Evolutionary conservation across 2,329 filamentous ascomycete species (phyloP).

Genomic region (Paraphoma chrysanthemicola): DNA sequence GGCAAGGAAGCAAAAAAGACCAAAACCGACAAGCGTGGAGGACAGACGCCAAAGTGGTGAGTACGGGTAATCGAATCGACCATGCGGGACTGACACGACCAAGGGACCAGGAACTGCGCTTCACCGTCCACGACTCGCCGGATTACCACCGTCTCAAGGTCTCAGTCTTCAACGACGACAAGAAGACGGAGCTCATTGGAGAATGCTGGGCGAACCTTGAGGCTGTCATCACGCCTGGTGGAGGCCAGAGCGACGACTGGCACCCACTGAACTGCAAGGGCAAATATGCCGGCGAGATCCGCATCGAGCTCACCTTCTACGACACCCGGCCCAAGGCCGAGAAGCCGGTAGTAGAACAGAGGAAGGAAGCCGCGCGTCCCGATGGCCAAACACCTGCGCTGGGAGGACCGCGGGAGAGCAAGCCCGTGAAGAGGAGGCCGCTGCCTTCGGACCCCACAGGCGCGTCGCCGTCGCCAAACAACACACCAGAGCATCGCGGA

Average conservation of each 20-base stretch:
- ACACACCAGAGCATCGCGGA: conserved; percentile 39
- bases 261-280: conserved; percentile 85
- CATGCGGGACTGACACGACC: conserved; percentile 21
- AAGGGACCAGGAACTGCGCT: conserved; percentile 97
- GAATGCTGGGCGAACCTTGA: conserved; percentile 89
- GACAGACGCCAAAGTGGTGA: conserved; percentile 95
- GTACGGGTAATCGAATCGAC: conserved; percentile 29
- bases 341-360: conserved; percentile 65
- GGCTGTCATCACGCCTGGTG: conserved; percentile 80
- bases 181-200: conserved; percentile 94
- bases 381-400: conserved; percentile 48
- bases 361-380: conserved; percentile 51
- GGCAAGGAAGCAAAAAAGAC: conserved; percentile 99
- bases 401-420: conserved; percentile 60
- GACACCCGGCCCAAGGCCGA: conserved; percentile 84
- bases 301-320: conserved; percentile 96
- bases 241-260: conserved; percentile 95
- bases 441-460: conserved; percentile 78
- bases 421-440: conserved; percentile 80
- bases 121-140: conserved; percentile 92
- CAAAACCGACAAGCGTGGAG: conserved; percentile 88
- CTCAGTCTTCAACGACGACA: conserved; percentile 97
- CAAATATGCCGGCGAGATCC: conserved; percentile 94
- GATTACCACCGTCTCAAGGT: conserved; percentile 97
- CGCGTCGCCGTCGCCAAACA: conserved; percentile 48